Evolutionary conservation across 805 yeast species (phyloP), one percentile per base, ranked within the genome.

Genomic region (Barnettozyma wickerhamii): DNA sequence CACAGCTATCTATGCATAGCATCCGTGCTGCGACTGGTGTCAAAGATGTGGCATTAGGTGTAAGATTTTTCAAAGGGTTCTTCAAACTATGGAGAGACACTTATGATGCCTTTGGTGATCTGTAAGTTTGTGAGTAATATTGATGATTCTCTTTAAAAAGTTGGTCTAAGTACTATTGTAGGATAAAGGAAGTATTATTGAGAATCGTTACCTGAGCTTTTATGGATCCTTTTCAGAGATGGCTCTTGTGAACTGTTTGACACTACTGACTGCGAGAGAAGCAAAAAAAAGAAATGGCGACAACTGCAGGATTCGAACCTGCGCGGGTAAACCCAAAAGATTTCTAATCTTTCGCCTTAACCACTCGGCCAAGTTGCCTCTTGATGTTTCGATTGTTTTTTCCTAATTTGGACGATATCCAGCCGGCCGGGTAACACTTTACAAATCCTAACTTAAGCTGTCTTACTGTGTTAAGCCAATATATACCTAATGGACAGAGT

Each of bases 1-100:
- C 95, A 3, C 95, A 86, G 63, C 69, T 84, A 52, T 75, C 91
- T 3, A 86, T 86, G 95, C 95, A 86, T 63, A 80, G 88, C 31
- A 82, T 86, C 51, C 74, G 95, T 53, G 95, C 93, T 20, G 74
- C 89, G 12, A 73, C 81, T 23, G 95, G 95, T 31, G 71, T 85
- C 17, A 74, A 79, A 57, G 95, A 87, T 56, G 72, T 84, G 44
- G 88, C 86, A 35, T 68, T 84, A 39, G 95, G 84, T 32, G 73
- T 78, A 37, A 77, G 80, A 57, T 83, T 80, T 62, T 85, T 84
- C 68, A 69, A 67, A 43, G 84, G 84, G 1, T 86, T 84, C 64
- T 83, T 75, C 62, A 59, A 72, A 35, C 66, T 74, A 49, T 85
- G 93, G 91, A 74, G 81, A 59, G 62, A 60, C 9, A 77, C 77